Evolutionary conservation across 495 filamentous ascomycete genomes (phyloP).

Genomic region (Penicillium pancosmium): DNA sequence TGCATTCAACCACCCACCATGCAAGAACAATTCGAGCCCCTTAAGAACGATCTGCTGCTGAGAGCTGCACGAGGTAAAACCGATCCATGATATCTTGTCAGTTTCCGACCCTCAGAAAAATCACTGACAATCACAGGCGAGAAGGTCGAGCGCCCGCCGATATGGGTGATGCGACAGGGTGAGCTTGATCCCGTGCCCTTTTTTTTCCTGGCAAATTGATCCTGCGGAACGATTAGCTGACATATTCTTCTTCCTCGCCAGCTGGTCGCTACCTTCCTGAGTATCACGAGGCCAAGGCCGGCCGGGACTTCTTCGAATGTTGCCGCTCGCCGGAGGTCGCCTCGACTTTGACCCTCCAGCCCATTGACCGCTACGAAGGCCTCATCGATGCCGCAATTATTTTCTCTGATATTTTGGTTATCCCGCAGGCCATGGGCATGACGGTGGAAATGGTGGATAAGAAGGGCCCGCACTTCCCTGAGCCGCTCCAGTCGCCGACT

Average conservation of each 20-base stretch:
- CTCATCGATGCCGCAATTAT: constrained; percentile 97
- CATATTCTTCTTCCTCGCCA: constrained; percentile 33
- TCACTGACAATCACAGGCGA: constrained; percentile 62
- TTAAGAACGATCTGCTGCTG: constrained; percentile 89
- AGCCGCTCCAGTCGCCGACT: constrained; percentile 74
- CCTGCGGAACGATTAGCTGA: constrained; percentile 6
- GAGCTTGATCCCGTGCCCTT: constrained; percentile 19
- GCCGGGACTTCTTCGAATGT: constrained; percentile 93
- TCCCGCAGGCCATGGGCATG: constrained; percentile 98
- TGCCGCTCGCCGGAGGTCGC: constrained; percentile 91
- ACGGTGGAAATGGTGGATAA: constrained; percentile 94
- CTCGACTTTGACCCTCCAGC: constrained; percentile 88
- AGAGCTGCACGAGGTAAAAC: constrained; percentile 80
- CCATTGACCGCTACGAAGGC: constrained; percentile 85
- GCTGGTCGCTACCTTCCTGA: constrained; percentile 97
- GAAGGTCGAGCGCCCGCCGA: constrained; percentile 85
- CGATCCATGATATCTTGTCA: background rate
- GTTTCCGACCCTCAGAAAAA: constrained; percentile 2
- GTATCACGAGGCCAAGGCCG: constrained; percentile 91
- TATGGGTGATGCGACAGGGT: constrained; percentile 99
- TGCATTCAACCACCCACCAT: constrained; percentile 46
- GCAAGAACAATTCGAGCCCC: constrained; percentile 68
- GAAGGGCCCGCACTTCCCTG: constrained; percentile 91
- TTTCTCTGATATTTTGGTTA: constrained; percentile 97
- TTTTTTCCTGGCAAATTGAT: background rate